These are phyloP conservation scores for Rosa hybrid DNA, from an alignment of 331 rosid species.

Conservation along the genomic window DNA sequence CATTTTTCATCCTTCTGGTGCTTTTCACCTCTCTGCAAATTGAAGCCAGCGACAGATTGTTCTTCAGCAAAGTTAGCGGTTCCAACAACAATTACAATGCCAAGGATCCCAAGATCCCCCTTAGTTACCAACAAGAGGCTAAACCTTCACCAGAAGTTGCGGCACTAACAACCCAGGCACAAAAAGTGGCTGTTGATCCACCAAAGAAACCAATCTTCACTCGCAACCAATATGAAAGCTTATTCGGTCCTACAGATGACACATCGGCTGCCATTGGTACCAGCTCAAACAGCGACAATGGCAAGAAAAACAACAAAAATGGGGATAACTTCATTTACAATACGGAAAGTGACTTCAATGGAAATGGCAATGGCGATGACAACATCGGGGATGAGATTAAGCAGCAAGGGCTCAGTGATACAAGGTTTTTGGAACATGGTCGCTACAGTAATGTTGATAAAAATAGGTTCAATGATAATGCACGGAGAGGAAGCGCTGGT, in stretches of 20 bases:
- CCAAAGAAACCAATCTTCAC: neutral
- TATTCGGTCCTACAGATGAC: neutral
- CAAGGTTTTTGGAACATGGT: neutral
- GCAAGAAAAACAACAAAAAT: neutral
- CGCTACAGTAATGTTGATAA: neutral
- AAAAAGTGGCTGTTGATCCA: neutral
- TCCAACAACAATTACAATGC: neutral
- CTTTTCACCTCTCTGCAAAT: neutral
- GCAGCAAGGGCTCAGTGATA: neutral
- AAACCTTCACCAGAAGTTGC: neutral
- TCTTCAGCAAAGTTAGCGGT: neutral
- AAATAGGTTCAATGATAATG: neutral
- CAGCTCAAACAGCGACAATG: neutral
- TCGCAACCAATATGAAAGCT: neutral
- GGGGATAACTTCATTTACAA: neutral
- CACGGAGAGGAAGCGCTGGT: neutral
- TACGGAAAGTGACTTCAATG: neutral
- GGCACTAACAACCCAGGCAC: neutral
- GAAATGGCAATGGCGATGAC: neutral
- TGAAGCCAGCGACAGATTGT: neutral
- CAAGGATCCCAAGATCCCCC: neutral
- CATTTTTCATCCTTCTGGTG: neutral
- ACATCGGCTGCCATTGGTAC: neutral
- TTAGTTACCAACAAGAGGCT: neutral
- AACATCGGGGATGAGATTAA: neutral